Evolutionary conservation across 768 basidiomycete genomes (phyloP).

Genomic region (Serendipita sp.): DNA sequence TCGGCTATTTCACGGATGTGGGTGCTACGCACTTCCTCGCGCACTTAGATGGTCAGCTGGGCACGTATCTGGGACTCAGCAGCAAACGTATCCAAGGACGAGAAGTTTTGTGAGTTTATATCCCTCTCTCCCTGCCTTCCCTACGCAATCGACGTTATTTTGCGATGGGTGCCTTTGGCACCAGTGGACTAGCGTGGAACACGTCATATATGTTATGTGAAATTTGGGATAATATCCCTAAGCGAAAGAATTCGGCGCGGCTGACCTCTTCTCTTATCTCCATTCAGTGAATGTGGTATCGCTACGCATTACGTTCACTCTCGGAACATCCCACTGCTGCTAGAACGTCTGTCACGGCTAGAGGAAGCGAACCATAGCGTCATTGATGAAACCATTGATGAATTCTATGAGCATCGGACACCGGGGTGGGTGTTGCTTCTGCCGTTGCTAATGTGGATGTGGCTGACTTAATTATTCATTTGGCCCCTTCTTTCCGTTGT

Average conservation of each 20-base stretch:
- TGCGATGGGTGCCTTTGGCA: not conserved
- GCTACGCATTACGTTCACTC: constrained; percentile 88
- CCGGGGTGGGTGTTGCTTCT: not conserved
- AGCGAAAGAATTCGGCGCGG: not conserved
- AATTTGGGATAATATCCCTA: not conserved
- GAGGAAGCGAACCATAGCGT: constrained; percentile 17
- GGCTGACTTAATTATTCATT: not conserved
- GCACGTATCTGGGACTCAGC: constrained; percentile 87
- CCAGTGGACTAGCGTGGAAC: constrained; percentile 6
- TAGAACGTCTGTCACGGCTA: constrained; percentile 41
- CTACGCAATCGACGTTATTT: not conserved
- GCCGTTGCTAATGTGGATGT: not conserved
- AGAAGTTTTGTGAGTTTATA: constrained; percentile 56
- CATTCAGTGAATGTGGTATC: constrained; percentile 65
- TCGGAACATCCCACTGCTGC: constrained; percentile 49
- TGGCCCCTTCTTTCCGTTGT: not conserved
- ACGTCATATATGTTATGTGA: not conserved
- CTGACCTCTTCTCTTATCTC: not conserved
- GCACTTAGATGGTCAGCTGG: constrained; percentile 76
- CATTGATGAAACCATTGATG: constrained; percentile 56
- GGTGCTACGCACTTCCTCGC: constrained; percentile 83
- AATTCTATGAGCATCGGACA: constrained; percentile 35
- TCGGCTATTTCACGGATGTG: constrained; percentile 83
- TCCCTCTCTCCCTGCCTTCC: not conserved
- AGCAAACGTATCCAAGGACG: constrained; percentile 55